Evolutionary conservation across 2,329 filamentous ascomycete genomes (phyloP).

Genomic region (Ophiostoma himal-ulmi): DNA sequence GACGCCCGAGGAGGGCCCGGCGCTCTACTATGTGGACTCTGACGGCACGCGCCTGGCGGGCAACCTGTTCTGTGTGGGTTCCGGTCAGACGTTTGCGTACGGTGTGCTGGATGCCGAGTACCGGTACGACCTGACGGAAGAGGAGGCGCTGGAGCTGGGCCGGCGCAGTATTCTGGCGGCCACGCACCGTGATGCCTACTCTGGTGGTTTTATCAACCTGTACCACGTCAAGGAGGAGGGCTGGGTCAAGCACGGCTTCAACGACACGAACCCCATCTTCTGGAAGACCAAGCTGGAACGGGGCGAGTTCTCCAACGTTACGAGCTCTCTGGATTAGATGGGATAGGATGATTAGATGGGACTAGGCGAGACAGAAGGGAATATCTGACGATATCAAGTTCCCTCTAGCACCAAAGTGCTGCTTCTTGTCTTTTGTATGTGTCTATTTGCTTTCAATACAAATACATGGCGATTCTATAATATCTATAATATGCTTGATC

Average conservation of each 20-base stretch:
- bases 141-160: constrained; percentile 87
- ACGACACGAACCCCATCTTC: constrained; percentile 97
- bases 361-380: no score
- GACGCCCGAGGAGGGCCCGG: constrained; percentile 88
- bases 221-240: constrained; percentile 99
- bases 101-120: constrained; percentile 97
- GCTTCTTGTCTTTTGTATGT: not conserved
- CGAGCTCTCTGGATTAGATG: constrained; percentile 60
- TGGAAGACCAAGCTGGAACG: constrained; percentile 99
- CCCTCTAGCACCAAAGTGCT: not conserved
- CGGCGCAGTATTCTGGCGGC: constrained; percentile 89
- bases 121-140: constrained; percentile 75
- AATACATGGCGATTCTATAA: constrained; percentile 7
- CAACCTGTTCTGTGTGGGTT: constrained; percentile 97
- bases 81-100: constrained; percentile 97
- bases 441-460: not conserved
- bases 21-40: constrained; percentile 97
- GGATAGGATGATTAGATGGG: no score
- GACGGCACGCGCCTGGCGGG: constrained; percentile 89
- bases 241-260: constrained; percentile 98
- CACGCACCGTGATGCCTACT: constrained; percentile 97
- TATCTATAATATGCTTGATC: not conserved
- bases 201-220: constrained; percentile 95
- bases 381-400: no score
- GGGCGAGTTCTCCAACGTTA: constrained; percentile 97